Conservation (phyloP, 495 filamentous ascomycete genomes). For the Talaromyces proteolyticus region DNA sequence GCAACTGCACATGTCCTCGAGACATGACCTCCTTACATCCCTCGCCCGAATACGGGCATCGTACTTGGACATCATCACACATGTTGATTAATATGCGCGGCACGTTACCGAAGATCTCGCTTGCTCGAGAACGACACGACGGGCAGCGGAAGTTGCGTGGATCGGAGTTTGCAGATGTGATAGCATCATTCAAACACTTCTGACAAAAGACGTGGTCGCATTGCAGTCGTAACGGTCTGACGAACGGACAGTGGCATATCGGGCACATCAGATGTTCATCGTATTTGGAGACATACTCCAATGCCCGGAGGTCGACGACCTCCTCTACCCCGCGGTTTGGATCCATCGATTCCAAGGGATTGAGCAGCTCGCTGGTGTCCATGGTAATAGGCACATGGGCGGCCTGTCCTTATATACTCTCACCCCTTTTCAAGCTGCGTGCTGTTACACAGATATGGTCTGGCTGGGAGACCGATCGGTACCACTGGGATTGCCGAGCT, state of each 20-base stretch:
- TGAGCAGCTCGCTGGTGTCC: constrained; percentile 5
- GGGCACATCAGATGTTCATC: constrained; percentile 80
- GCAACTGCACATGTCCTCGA: constrained; percentile 63
- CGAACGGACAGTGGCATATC: constrained; percentile 73
- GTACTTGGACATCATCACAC: constrained; percentile 70
- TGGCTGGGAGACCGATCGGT: too few species aligned
- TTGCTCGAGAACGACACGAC: constrained; percentile 36
- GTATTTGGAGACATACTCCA: constrained; percentile 63
- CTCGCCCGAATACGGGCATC: constrained; percentile 56
- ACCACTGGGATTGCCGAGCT: too few species aligned
- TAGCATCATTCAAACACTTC: constrained; percentile 60
- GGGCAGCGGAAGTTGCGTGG: constrained; percentile 39
- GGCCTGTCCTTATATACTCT: not conserved
- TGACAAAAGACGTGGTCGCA: constrained; percentile 78
- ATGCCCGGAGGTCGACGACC: constrained; percentile 56
- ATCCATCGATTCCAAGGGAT: constrained; percentile 22
- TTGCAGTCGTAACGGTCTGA: constrained; percentile 61
- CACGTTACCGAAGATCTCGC: constrained; percentile 31
- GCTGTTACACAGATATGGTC: too few species aligned
- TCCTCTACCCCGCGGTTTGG: constrained; percentile 20
- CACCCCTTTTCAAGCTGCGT: too few species aligned
- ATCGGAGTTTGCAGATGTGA: constrained; percentile 32
- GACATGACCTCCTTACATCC: constrained; percentile 61
- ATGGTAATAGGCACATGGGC: constrained; percentile 8
- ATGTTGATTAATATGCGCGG: constrained; percentile 55